Evolutionary conservation across 148 eudicot species (phyloP), one percentile per base, ranked within the genome.

Genomic region (Rhododendron ferrugineum): DNA sequence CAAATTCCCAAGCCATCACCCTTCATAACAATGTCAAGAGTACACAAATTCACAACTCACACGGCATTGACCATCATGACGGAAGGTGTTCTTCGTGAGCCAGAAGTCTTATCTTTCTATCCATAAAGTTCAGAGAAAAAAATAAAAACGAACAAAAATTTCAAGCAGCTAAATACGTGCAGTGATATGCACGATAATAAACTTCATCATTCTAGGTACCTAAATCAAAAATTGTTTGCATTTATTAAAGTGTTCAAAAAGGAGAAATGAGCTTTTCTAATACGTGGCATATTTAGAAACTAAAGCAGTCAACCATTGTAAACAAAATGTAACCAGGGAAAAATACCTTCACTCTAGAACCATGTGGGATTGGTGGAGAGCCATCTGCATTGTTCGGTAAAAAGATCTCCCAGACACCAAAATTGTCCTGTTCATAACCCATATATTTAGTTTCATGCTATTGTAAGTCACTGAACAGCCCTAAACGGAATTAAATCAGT

Each of bases 361-460:
- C 99, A 92, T 97, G 99, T 58, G 95, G 98, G n/a, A 97, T 97
- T 85, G 98, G 90, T 79, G 94, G 93, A 86, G 96, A 94, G 73
- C 98, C 98, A 89, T 97, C 99, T 60, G 94, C 95, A 91, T 95
- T 95, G 89, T 97, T 94, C 44, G 99, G 99, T 90, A 97, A 89
- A 89, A 97, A 95, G 81, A 95, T 91, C 95, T 97, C 98, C 99
- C 99, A 97, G 14, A 97, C 91, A 4, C 99, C 99, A 89, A 91
- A 97, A 68, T 97, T 96, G 89, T 97, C 92, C 99, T 97, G 98
- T 84, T 82, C 78, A 87, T 52, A 86, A 74, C 49, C 74, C 47
- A 15, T 70, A 78, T 52, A 77, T 87, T 47, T 58, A 84, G 78
- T 79, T 72, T 32, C 83, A 85, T 73, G 14, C 18, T 58, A 28